A percentile compares a stretch with the other conserved stretches of the same genome.
phyloP scores from a whole-genome alignment of 768 basidiomycete genomes.

The Amanita phalloides region DNA sequence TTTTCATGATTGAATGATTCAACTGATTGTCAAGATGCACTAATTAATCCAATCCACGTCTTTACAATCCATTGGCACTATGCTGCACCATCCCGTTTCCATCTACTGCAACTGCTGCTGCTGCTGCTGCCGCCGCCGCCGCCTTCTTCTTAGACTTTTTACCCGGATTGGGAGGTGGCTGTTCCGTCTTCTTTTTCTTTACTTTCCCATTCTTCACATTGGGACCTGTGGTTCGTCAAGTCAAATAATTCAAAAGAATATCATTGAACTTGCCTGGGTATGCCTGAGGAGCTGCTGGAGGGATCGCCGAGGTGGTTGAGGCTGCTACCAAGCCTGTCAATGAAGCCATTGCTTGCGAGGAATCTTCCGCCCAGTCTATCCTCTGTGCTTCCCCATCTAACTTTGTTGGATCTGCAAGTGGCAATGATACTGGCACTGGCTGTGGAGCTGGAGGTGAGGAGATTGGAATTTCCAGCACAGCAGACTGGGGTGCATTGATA shows the following conservation, averaged over 20 bases:
- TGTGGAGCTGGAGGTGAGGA: too few relatives aligned
- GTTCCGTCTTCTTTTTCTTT: background rate
- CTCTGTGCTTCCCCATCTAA: background rate
- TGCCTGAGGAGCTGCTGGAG: background rate
- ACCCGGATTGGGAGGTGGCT: background rate
- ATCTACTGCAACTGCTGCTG: too few relatives aligned
- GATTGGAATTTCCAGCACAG: too few relatives aligned
- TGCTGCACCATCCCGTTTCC: too few relatives aligned
- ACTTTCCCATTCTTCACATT: background rate
- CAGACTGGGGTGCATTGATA: too few relatives aligned
- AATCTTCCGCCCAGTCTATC: background rate
- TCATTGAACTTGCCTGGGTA: background rate
- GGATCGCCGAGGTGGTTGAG: background rate
- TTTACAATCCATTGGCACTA: too few relatives aligned
- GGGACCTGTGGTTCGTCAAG: background rate
- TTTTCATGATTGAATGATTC: too few relatives aligned
- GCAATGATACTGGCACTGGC: too few relatives aligned
- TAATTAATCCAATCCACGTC: too few relatives aligned
- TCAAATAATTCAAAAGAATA: background rate
- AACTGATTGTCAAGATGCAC: too few relatives aligned
- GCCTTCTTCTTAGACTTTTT: background rate
- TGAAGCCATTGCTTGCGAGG: background rate
- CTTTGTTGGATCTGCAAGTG: too few relatives aligned
- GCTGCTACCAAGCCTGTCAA: too few relatives aligned
- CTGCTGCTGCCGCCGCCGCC: background rate